Evolutionary conservation across 192 early-diverging fungal genomes (phyloP).

Genomic region (Dimargaris verticillata): DNA sequence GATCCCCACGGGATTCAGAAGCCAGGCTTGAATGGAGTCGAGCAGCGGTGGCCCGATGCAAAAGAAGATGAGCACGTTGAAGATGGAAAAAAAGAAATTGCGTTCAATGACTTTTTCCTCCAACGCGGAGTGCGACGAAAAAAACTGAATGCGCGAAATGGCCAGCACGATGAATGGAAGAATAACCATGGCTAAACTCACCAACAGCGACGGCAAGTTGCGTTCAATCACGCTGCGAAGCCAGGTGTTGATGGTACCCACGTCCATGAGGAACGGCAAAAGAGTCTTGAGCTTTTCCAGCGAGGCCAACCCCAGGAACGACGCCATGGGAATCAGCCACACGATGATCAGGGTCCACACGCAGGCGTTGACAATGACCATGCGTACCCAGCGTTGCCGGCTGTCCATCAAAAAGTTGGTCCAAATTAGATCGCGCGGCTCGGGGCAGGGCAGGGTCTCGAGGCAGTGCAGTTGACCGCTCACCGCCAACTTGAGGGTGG

Average conservation of each 20-base stretch:
- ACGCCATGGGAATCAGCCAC: slow-evolving; percentile 44
- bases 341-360: slow-evolving; percentile 39
- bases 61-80: slow-evolving; percentile 46
- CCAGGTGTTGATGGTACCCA: slow-evolving; percentile 24
- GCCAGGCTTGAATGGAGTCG: slow-evolving; percentile 26
- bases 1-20: slow-evolving; percentile 32
- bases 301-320: slow-evolving; percentile 36
- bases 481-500: slow-evolving; percentile 35
- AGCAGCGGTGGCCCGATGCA: slow-evolving; percentile 37
- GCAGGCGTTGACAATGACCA: slow-evolving; percentile 26
- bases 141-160: slow-evolving; percentile 38
- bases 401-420: slow-evolving; percentile 26
- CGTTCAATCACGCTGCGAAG: slow-evolving; percentile 27
- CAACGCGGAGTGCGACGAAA: slow-evolving; percentile 35
- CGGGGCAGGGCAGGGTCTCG: slow-evolving; percentile 35
- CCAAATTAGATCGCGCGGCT: slow-evolving; percentile 48
- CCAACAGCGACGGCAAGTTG: slow-evolving; percentile 34
- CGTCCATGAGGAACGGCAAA: slow-evolving; percentile 28
- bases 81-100: slow-evolving; percentile 42
- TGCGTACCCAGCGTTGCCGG: slow-evolving; percentile 23
- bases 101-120: slow-evolving; percentile 35
- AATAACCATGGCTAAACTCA: slow-evolving; percentile 31
- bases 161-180: slow-evolving; percentile 28
- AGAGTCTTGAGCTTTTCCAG: slow-evolving; percentile 28
- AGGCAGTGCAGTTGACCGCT: slow-evolving; percentile 31